A percentile compares a stretch with the other conserved stretches of the same genome.
Conservation (phyloP, 148 eudicot genomes). For the Amaranthus cruentus region DNA sequence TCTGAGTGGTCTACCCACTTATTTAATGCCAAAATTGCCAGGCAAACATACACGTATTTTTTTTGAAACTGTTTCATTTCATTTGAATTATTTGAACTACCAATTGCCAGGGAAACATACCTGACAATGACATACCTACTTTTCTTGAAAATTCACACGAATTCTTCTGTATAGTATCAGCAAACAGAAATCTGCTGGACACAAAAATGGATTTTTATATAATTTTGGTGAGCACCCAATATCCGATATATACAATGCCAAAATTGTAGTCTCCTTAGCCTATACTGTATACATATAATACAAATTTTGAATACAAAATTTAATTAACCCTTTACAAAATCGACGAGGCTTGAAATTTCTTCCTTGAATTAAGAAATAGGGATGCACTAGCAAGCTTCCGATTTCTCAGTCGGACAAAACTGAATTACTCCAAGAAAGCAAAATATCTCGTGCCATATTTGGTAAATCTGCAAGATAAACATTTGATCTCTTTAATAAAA, state of each 20-base stretch:
- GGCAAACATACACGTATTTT: no score
- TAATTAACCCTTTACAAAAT: slow-evolving; percentile 22
- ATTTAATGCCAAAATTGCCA: no score
- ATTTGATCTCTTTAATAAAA: background rate
- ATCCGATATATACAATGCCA: slow-evolving; percentile 18
- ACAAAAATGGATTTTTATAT: background rate
- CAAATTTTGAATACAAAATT: background rate
- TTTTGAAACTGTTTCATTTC: no score
- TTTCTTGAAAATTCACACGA: no score
- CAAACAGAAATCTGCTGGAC: background rate
- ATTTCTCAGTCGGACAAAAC: slow-evolving; percentile 54
- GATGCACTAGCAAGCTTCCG: slow-evolving; percentile 3
- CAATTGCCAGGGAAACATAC: no score
- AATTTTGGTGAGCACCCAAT: slow-evolving; percentile 9
- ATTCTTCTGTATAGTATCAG: no score
- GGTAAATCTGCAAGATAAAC: slow-evolving; percentile 61
- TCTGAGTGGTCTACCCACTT: no score
- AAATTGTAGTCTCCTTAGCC: slow-evolving; percentile 23
- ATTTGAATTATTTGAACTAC: no score
- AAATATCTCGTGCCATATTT: slow-evolving; percentile 64
- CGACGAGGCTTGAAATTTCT: background rate
- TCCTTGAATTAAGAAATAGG: background rate
- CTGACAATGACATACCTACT: no score
- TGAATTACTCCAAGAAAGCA: slow-evolving; percentile 90
- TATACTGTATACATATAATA: slow-evolving; percentile 6